Percentiles rank a stretch among this genome's conserved stretches.
Conservation (phyloP, 352 stramenopile species). For the Phytophthora capsici region DNA sequence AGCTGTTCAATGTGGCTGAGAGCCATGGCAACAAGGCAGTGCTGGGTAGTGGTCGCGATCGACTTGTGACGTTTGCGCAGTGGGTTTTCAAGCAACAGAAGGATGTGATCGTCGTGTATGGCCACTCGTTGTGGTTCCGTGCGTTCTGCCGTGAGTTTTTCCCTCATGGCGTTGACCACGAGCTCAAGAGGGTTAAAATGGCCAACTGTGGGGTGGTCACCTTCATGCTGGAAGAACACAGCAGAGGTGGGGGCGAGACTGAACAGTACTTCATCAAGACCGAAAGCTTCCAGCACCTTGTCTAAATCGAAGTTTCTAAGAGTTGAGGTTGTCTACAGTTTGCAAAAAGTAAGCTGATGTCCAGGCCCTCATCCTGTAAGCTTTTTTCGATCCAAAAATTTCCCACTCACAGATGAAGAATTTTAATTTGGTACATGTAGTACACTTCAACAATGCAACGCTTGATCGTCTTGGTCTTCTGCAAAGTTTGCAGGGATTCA, state of each 20-base stretch:
- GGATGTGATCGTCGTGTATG: slow-evolving; percentile 80
- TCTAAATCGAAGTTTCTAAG: slow-evolving; percentile 17
- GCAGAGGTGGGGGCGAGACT: slow-evolving; percentile 23
- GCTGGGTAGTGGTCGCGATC: slow-evolving; percentile 58
- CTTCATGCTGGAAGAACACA: slow-evolving; percentile 69
- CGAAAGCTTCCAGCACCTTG: slow-evolving; percentile 56
- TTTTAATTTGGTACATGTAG: too few species aligned
- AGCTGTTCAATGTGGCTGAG: slow-evolving; percentile 78
- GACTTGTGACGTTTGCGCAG: slow-evolving; percentile 66
- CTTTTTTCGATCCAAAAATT: too few species aligned
- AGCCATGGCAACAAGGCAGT: slow-evolving; percentile 87
- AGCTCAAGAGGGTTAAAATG: slow-evolving; percentile 70
- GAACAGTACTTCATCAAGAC: slow-evolving; percentile 47
- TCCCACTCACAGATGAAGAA: too few species aligned
- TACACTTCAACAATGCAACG: too few species aligned
- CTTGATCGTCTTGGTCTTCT: not conserved
- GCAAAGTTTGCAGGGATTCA: not conserved
- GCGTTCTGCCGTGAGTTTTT: slow-evolving; percentile 87
- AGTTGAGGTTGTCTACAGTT: not conserved
- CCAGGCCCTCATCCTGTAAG: too few species aligned
- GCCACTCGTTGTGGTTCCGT: slow-evolving; percentile 88
- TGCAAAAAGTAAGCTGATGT: not conserved
- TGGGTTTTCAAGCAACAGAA: slow-evolving; percentile 68
- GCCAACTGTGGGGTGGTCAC: slow-evolving; percentile 80
- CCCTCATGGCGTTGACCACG: slow-evolving; percentile 42